These are phyloP conservation scores for Aethionema arabicum DNA, from an alignment of 345 rosid genomes.

Conservation along the genomic window DNA sequence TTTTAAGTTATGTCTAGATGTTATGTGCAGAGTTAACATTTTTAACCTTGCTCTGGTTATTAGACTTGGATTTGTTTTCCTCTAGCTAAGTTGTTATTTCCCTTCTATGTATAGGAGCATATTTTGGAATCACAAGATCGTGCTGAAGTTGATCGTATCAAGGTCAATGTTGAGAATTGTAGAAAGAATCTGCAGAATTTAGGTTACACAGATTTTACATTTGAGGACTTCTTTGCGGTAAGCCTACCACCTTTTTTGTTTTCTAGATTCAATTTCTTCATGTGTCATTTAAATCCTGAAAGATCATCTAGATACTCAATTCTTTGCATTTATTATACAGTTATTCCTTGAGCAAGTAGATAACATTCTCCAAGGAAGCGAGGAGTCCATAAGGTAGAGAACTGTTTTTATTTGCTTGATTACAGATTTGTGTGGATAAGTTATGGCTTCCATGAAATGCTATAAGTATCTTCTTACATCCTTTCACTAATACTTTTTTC, in stretches of 20 bases:
- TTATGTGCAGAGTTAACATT: background rate
- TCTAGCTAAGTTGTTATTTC: slow-evolving; percentile 21
- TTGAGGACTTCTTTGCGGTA: slow-evolving; percentile 98
- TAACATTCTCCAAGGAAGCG: slow-evolving; percentile 75
- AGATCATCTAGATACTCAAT: background rate
- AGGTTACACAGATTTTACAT: slow-evolving; percentile 90
- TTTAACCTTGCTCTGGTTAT: slow-evolving; percentile 13
- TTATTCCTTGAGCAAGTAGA: slow-evolving; percentile 95
- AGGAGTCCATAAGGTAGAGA: slow-evolving; percentile 65
- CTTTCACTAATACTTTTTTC: slow-evolving; percentile 26
- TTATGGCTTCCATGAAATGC: background rate
- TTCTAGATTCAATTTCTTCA: background rate
- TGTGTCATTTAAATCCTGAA: slow-evolving; percentile 2
- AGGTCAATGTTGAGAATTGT: slow-evolving; percentile 81
- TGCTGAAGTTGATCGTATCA: slow-evolving; percentile 82
- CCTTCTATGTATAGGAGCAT: slow-evolving; percentile 60
- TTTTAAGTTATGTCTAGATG: background rate
- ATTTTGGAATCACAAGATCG: slow-evolving; percentile 75
- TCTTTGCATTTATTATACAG: slow-evolving; percentile 45
- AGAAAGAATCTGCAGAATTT: slow-evolving; percentile 85
- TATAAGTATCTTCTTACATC: slow-evolving; percentile 9
- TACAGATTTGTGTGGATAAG: slow-evolving; percentile 16
- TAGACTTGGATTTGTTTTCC: slow-evolving; percentile 10
- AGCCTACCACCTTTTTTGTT: slow-evolving; percentile 4
- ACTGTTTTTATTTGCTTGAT: slow-evolving; percentile 9